phyloP scores from a whole-genome alignment of 345 rosid genomes.

The Euphorbia pulcherrima region DNA sequence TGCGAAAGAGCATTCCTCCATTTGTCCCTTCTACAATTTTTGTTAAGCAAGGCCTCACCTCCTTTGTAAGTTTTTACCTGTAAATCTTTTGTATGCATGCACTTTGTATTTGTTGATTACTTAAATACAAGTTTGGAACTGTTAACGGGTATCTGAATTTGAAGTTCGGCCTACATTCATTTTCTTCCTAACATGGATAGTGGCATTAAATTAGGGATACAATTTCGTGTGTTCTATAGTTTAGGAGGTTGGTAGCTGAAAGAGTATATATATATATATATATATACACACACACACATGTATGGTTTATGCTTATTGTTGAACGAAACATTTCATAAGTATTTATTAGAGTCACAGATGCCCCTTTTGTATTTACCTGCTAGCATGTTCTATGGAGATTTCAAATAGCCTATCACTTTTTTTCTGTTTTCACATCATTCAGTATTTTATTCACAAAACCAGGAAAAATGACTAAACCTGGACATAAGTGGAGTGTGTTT shows the following conservation, averaged over 20 bases:
- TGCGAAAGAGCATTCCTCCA: slow-evolving; percentile 93
- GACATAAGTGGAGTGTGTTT: neutral
- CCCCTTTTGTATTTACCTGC: neutral
- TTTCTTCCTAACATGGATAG: neutral
- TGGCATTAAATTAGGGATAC: neutral
- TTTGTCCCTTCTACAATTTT: slow-evolving; percentile 73
- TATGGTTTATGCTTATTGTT: neutral
- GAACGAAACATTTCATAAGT: neutral
- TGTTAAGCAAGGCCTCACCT: slow-evolving; percentile 84
- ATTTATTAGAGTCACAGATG: neutral
- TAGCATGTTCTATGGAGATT: neutral
- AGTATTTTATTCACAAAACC: neutral
- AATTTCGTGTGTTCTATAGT: neutral
- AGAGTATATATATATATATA: too few relatives aligned
- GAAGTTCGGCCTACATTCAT: neutral
- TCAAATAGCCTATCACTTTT: neutral
- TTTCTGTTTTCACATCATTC: neutral
- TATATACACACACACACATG: too few relatives aligned
- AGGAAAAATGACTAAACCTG: neutral
- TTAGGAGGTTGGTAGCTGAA: neutral
- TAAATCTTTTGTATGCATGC: slow-evolving; percentile 4
- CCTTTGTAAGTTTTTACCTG: slow-evolving; percentile 65
- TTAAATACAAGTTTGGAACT: neutral
- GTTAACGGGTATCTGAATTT: neutral
- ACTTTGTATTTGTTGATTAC: neutral